A percentile compares a stretch with the other conserved stretches of the same genome.
phyloP scores from a whole-genome alignment of 805 yeast genomes.

The Metschnikowia picachoensis region DNA sequence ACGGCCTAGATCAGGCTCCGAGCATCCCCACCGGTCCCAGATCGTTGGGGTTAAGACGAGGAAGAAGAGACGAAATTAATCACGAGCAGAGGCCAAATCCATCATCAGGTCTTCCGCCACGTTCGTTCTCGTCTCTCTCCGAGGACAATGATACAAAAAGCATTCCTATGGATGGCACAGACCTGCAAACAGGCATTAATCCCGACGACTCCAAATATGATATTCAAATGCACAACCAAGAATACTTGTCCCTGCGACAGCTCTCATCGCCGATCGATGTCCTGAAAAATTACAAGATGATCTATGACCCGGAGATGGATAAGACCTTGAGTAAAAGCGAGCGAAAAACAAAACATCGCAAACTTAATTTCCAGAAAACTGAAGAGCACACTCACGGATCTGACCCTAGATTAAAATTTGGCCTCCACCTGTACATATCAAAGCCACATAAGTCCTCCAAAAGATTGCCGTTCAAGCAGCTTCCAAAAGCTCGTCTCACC shows the following conservation, averaged over 20 bases:
- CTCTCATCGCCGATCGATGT: constrained; percentile 9
- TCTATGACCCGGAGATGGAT: constrained; percentile 48
- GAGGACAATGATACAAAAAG: constrained; percentile 1
- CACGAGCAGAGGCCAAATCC: too few species aligned
- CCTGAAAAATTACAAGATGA: constrained; percentile 38
- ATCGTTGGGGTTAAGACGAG: not conserved
- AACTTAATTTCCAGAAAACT: constrained; percentile 38
- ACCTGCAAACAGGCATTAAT: constrained; percentile 31
- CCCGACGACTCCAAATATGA: constrained; percentile 27
- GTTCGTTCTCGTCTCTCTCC: not conserved
- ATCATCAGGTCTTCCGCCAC: not conserved
- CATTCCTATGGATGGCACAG: constrained; percentile 26
- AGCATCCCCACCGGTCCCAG: constrained; percentile 7
- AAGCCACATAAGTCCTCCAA: constrained; percentile 39
- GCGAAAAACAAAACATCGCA: constrained; percentile 30
- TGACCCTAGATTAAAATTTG: constrained; percentile 41
- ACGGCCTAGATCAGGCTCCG: constrained; percentile 2
- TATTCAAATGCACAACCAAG: constrained; percentile 27
- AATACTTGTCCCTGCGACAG: constrained; percentile 12
- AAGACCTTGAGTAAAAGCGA: constrained; percentile 30
- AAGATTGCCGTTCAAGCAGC: constrained; percentile 40
- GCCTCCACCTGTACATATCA: constrained; percentile 26
- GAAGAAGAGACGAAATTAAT: too few species aligned
- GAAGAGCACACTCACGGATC: constrained; percentile 13
- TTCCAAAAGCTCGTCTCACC: constrained; percentile 40